phyloP scores from a whole-genome alignment of 2,329 filamentous ascomycete genomes.

The Sarocladium oryzae region DNA sequence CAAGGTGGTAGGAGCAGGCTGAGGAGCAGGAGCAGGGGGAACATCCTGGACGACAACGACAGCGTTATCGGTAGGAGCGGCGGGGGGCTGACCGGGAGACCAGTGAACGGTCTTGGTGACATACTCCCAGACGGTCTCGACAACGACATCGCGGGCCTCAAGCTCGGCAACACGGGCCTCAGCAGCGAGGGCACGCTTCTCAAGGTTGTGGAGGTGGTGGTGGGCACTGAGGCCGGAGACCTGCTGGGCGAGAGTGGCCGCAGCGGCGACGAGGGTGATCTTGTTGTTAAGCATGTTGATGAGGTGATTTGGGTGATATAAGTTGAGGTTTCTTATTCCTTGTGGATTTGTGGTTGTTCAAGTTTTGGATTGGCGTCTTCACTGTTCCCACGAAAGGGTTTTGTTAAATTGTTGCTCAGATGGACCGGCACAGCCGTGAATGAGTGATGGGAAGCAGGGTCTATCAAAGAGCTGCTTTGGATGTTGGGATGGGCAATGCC shows the following conservation, averaged over 20 bases:
- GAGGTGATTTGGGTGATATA: constrained; percentile 4
- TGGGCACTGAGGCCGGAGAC: constrained; percentile 35
- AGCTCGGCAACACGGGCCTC: constrained; percentile 28
- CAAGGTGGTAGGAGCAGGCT: constrained; percentile 9
- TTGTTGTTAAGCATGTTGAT: constrained; percentile 38
- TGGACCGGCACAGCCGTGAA: constrained; percentile 28
- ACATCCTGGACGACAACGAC: constrained; percentile 8
- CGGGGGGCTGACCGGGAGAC: constrained; percentile 18
- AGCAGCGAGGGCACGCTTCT: constrained; percentile 25
- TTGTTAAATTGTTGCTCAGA: not conserved
- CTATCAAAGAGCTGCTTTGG: constrained; percentile 45
- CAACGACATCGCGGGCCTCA: constrained; percentile 17
- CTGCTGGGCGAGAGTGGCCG: constrained; percentile 37
- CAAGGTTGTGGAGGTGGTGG: constrained; percentile 32
- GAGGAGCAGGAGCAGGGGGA: constrained; percentile 7
- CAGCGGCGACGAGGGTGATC: constrained; percentile 33
- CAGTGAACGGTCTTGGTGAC: constrained; percentile 20
- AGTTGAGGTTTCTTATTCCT: not conserved
- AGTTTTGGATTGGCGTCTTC: no score
- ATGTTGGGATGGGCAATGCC: constrained; percentile 17
- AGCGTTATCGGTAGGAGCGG: constrained; percentile 19
- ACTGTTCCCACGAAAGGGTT: no score
- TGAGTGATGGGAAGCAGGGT: constrained; percentile 27
- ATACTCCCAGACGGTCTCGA: constrained; percentile 22
- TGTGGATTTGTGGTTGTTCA: constrained; percentile 3